Conservation (phyloP, 2,329 filamentous ascomycete species). For the Paecilomyces niveus region DNA sequence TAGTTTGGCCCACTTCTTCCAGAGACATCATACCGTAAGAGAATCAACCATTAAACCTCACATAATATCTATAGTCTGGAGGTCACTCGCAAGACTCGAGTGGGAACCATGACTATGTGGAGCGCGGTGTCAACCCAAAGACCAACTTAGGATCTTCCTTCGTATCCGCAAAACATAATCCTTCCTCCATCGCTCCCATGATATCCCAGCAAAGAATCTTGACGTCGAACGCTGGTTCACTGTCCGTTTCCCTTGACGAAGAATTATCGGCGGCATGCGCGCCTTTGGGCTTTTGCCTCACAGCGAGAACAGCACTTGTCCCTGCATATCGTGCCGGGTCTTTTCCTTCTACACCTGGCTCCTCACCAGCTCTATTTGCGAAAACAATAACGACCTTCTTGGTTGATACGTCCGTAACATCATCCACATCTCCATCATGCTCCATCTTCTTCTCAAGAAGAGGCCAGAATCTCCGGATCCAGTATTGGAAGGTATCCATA, state of each 20-base stretch:
- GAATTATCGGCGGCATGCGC: neutral
- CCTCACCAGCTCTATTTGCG: constrained; percentile 39
- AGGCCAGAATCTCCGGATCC: constrained; percentile 54
- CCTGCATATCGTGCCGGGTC: constrained; percentile 41
- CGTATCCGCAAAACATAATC: constrained; percentile 42
- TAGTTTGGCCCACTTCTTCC: too few species aligned
- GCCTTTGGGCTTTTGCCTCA: constrained; percentile 19
- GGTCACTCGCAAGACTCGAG: too few species aligned
- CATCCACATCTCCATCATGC: constrained; percentile 20
- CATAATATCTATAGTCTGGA: too few species aligned
- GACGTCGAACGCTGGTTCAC: constrained; percentile 17
- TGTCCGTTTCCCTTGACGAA: neutral
- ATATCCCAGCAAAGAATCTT: constrained; percentile 41
- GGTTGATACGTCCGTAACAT: constrained; percentile 3
- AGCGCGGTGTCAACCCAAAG: constrained; percentile 22
- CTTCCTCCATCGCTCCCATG: constrained; percentile 38
- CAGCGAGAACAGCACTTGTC: constrained; percentile 39
- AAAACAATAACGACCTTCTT: constrained; percentile 39
- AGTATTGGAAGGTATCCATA: constrained; percentile 55
- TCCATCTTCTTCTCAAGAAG: constrained; percentile 29
- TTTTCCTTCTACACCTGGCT: constrained; percentile 27
- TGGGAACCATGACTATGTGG: neutral
- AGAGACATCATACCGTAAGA: too few species aligned
- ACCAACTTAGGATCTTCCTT: constrained; percentile 31
- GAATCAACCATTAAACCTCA: too few species aligned